A percentile compares a stretch with the other conserved stretches of the same genome.
Conservation (phyloP, 208 protist genomes). For the Leishmania arabica region DNA sequence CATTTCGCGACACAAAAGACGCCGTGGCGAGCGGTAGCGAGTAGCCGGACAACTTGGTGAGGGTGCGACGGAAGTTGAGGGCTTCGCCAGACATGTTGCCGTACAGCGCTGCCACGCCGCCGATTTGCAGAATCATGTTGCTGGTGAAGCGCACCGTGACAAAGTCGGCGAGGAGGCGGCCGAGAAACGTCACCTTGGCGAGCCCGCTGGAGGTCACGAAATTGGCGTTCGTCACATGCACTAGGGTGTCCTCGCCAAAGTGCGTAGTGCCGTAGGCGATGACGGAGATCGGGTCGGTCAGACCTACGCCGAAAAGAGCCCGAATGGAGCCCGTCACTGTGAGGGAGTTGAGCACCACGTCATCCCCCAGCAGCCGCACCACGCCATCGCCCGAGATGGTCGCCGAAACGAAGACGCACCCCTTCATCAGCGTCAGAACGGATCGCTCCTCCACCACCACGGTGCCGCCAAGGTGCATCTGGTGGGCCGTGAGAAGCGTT, state of each 20-base stretch:
- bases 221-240: slow-evolving; percentile 38
- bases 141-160: slow-evolving; percentile 42
- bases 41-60: slow-evolving; percentile 1
- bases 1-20: slow-evolving; percentile 40
- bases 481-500: slow-evolving; percentile 39
- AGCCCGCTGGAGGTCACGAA: slow-evolving; percentile 54
- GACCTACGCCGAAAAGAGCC: slow-evolving; percentile 26
- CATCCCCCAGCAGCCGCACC: slow-evolving; percentile 44
- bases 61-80: slow-evolving; percentile 14
- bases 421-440: slow-evolving; percentile 44
- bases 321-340: slow-evolving; percentile 40
- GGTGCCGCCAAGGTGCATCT: slow-evolving; percentile 39
- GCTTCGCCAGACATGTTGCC: slow-evolving; percentile 32
- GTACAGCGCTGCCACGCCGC: slow-evolving; percentile 43
- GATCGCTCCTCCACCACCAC: slow-evolving; percentile 50
- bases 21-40: slow-evolving; percentile 23
- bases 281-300: slow-evolving; percentile 32
- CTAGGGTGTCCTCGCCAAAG: slow-evolving; percentile 46
- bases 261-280: slow-evolving; percentile 52
- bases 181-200: slow-evolving; percentile 52
- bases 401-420: slow-evolving; percentile 45
- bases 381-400: slow-evolving; percentile 44
- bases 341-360: slow-evolving; percentile 59
- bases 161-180: slow-evolving; percentile 40
- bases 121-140: slow-evolving; percentile 54